Conservation (phyloP, 2,329 filamentous ascomycete genomes). For the Neonectria punicea region DNA sequence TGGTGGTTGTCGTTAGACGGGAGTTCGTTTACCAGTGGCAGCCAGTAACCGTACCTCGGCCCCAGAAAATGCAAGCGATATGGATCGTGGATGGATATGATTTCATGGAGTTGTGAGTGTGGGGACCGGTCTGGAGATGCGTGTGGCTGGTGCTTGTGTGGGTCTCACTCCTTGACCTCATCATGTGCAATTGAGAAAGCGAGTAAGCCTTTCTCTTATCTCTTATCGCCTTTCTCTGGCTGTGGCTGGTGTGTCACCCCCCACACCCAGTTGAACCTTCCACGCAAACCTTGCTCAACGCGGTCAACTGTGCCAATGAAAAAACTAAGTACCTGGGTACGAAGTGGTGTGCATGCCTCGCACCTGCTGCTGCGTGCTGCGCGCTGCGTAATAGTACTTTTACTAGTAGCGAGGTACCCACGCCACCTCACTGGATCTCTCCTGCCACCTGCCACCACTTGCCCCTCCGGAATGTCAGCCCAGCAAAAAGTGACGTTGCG, state of each 20-base stretch:
- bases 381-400: not conserved
- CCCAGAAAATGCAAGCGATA: conserved; percentile 24
- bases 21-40: conserved; percentile 7
- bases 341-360: not conserved
- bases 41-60: conserved; percentile 21
- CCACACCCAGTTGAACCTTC: not conserved
- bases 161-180: not conserved
- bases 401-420: not conserved
- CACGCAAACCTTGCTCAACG: not conserved
- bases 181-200: not conserved
- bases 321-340: not conserved
- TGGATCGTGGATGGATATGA: conserved; percentile 25
- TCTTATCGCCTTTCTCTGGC: not conserved
- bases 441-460: not conserved
- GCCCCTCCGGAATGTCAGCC: conserved; percentile 13
- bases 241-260: not conserved
- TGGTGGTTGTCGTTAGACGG: conserved; percentile 2
- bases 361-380: no score
- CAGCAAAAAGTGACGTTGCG: conserved; percentile 26
- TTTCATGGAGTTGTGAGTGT: not conserved
- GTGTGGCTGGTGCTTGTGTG: conserved; percentile 2
- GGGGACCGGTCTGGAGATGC: not conserved
- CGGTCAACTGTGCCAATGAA: not conserved
- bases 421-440: not conserved
- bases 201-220: not conserved